A percentile compares a stretch with the other conserved stretches of the same genome.
Evolutionary conservation across 1,139 yeast species (phyloP).

Genomic region (Eremothecium sinecaudum): DNA sequence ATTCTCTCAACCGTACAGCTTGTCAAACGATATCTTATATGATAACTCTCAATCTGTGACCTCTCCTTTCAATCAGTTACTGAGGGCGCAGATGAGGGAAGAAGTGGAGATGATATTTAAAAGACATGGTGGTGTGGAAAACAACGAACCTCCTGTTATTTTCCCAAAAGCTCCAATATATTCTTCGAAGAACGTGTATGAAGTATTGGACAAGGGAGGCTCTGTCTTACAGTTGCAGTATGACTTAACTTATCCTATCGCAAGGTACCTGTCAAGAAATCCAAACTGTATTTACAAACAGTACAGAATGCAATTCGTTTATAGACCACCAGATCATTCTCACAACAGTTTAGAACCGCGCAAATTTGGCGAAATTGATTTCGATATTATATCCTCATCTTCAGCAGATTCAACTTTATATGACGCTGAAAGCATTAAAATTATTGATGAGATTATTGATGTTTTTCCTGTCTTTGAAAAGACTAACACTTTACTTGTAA

Average conservation of each 20-base stretch:
- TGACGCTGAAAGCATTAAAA: slow-evolving; percentile 83
- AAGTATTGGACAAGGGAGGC: slow-evolving; percentile 76
- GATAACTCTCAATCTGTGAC: slow-evolving; percentile 38
- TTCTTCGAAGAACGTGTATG: slow-evolving; percentile 55
- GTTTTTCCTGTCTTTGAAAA: slow-evolving; percentile 56
- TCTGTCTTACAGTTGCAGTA: slow-evolving; percentile 80
- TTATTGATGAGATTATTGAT: slow-evolving; percentile 61
- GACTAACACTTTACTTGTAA: slow-evolving; percentile 45
- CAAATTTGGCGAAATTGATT: slow-evolving; percentile 71
- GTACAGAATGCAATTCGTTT: slow-evolving; percentile 72
- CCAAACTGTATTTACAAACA: slow-evolving; percentile 44
- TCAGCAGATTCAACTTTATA: slow-evolving; percentile 41
- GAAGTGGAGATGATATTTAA: slow-evolving; percentile 54
- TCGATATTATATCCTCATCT: slow-evolving; percentile 63
- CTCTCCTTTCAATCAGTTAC: slow-evolving; percentile 32
- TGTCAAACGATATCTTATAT: slow-evolving; percentile 74
- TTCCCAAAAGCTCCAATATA: slow-evolving; percentile 77
- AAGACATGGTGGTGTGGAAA: slow-evolving; percentile 81
- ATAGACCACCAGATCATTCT: slow-evolving; percentile 49
- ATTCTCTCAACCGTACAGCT: slow-evolving; percentile 72
- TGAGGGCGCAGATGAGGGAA: slow-evolving; percentile 40
- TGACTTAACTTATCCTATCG: slow-evolving; percentile 82
- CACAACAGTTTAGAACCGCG: slow-evolving; percentile 62
- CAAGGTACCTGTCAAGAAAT: slow-evolving; percentile 65
- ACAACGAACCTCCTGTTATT: slow-evolving; percentile 49